A percentile compares a stretch with the other conserved stretches of the same genome.
These are phyloP conservation scores for Fusarium burgessii DNA, from an alignment of 2,329 filamentous ascomycete genomes.

Conservation along the genomic window DNA sequence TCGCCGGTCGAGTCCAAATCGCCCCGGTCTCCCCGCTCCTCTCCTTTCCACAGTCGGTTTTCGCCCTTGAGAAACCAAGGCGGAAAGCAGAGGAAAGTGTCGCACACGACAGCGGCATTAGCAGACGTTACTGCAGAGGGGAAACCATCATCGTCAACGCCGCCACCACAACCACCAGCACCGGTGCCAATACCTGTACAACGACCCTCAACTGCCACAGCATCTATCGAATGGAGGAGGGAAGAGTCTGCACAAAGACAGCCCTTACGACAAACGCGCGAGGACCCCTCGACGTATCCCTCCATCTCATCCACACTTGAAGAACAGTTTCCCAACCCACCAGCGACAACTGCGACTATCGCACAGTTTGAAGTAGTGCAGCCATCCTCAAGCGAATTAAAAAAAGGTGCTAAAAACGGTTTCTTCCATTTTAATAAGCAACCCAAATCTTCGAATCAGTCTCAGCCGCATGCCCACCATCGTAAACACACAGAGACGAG, in stretches of 20 bases:
- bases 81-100: slow-evolving; percentile 42
- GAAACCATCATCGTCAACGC: slow-evolving; percentile 8
- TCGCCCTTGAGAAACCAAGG: slow-evolving; percentile 49
- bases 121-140: slow-evolving; percentile 20
- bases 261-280: slow-evolving; percentile 43
- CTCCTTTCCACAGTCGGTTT: slow-evolving; percentile 59
- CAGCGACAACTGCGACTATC: slow-evolving; percentile 34
- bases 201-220: slow-evolving; percentile 31
- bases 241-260: slow-evolving; percentile 43
- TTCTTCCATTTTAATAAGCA: slow-evolving; percentile 66
- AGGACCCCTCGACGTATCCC: slow-evolving; percentile 45
- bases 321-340: slow-evolving; percentile 37
- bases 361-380: slow-evolving; percentile 26
- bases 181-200: slow-evolving; percentile 9
- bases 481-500: slow-evolving; percentile 53
- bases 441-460: slow-evolving; percentile 56
- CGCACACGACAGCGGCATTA: slow-evolving; percentile 41
- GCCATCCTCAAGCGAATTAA: slow-evolving; percentile 51
- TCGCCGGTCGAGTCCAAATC: slow-evolving; percentile 55
- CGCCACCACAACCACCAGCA: not conserved
- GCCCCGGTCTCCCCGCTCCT: slow-evolving; percentile 59
- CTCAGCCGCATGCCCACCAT: slow-evolving; percentile 40
- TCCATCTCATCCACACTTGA: slow-evolving; percentile 46
- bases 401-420: slow-evolving; percentile 60
- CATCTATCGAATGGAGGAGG: slow-evolving; percentile 31